Evolutionary conservation across 352 stramenopile genomes (phyloP).

Genomic region (Pythium rhizo-oryzae): DNA sequence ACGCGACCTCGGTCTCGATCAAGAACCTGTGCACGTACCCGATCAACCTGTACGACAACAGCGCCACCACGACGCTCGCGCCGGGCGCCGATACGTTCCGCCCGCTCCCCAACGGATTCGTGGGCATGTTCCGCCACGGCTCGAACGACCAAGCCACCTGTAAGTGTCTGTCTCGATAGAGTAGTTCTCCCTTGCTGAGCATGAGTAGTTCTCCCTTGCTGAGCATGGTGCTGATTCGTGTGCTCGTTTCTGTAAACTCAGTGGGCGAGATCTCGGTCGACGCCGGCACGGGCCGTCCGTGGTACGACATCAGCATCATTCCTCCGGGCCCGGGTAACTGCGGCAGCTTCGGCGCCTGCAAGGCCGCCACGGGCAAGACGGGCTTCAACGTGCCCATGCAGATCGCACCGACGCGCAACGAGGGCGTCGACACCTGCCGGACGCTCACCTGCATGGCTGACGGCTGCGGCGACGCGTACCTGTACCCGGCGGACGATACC

Average conservation of each 20-base stretch:
- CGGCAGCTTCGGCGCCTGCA: conserved; percentile 53
- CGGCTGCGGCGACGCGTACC: conserved; percentile 59
- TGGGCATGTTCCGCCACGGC: conserved; percentile 70
- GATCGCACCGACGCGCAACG: conserved; percentile 51
- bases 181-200: background rate
- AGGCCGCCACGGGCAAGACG: conserved; percentile 44
- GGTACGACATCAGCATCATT: conserved; percentile 37
- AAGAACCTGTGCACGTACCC: conserved; percentile 50
- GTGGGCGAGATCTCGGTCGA: conserved; percentile 30
- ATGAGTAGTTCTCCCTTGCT: background rate
- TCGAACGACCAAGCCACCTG: conserved; percentile 40
- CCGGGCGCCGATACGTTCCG: conserved; percentile 35
- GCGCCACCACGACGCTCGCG: conserved; percentile 31
- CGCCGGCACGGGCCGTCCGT: conserved; percentile 11
- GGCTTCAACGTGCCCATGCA: conserved; percentile 70
- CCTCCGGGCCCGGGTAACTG: conserved; percentile 51
- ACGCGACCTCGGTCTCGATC: conserved; percentile 29
- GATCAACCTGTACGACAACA: conserved; percentile 59
- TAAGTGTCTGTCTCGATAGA: background rate
- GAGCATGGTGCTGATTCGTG: background rate
- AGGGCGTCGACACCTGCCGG: conserved; percentile 43
- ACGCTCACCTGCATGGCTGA: conserved; percentile 51
- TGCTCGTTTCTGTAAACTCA: background rate
- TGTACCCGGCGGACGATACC: conserved; percentile 58
- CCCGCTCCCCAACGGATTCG: conserved; percentile 39